Percentiles rank a stretch among this genome's conserved stretches.
These are phyloP conservation scores for Hirsutella thompsonii DNA, from an alignment of 2,329 filamentous ascomycete species.

Conservation along the genomic window DNA sequence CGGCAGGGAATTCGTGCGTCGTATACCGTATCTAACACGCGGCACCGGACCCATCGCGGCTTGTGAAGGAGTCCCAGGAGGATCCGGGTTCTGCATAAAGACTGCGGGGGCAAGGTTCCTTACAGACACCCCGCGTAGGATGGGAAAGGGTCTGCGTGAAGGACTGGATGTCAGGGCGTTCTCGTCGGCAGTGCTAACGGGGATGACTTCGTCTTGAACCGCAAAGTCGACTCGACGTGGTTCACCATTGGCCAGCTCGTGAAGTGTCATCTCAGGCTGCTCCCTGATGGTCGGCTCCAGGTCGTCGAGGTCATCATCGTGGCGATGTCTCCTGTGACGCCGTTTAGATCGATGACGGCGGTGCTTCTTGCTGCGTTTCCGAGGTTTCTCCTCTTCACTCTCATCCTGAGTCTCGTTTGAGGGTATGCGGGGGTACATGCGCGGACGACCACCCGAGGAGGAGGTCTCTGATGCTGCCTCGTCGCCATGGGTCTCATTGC, in stretches of 20 bases:
- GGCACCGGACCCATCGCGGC: conserved; percentile 34
- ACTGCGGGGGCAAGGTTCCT: conserved; percentile 61
- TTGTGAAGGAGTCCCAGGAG: conserved; percentile 8
- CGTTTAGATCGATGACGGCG: conserved; percentile 21
- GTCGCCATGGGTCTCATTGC: conserved; percentile 19
- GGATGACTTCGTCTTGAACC: conserved; percentile 13
- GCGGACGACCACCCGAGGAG: conserved; percentile 16
- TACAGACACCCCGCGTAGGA: conserved; percentile 46
- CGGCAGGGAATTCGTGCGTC: conserved; percentile 62
- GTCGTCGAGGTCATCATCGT: conserved; percentile 11
- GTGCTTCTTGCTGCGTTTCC: conserved; percentile 19
- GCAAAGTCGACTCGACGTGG: conserved; percentile 49
- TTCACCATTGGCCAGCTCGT: conserved; percentile 20
- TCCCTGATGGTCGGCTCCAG: conserved; percentile 20
- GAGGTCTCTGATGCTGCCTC: conserved; percentile 25
- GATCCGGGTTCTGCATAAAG: conserved; percentile 38
- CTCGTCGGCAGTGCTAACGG: conserved; percentile 13
- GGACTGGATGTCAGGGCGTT: conserved; percentile 10
- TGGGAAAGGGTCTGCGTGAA: conserved; percentile 33
- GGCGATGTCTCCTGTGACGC: conserved; percentile 21
- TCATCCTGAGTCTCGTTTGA: conserved; percentile 28
- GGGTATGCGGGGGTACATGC: conserved; percentile 21
- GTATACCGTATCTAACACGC: conserved; percentile 49
- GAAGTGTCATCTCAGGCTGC: conserved; percentile 9
- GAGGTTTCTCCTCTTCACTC: conserved; percentile 29